Evolutionary conservation across 2,329 filamentous ascomycete genomes (phyloP).

Genomic region (Hypomyces rosellus): DNA sequence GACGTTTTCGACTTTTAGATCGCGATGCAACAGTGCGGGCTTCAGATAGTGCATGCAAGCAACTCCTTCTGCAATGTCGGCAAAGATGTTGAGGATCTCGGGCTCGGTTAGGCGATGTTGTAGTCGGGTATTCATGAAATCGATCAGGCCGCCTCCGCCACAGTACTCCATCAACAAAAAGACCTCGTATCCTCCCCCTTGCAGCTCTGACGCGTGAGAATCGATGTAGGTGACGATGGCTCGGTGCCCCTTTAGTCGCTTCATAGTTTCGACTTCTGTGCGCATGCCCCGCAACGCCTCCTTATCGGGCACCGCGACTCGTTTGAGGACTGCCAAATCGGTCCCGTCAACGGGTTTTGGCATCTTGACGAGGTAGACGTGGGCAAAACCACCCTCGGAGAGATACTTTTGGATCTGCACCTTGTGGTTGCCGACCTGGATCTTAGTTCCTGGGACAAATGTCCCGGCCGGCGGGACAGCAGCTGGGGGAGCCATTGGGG

Average conservation of each 20-base stretch:
- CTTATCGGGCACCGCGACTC: constrained; percentile 95
- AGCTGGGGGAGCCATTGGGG: constrained; percentile 33
- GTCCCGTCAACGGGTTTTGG: constrained; percentile 70
- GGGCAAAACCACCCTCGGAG: constrained; percentile 95
- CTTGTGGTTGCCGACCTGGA: constrained; percentile 87
- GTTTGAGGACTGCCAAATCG: constrained; percentile 80
- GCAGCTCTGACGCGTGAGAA: constrained; percentile 91
- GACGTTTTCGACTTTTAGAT: constrained; percentile 97
- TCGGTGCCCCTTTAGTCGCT: constrained; percentile 93
- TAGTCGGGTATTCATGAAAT: constrained; percentile 98
- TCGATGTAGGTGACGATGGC: constrained; percentile 98
- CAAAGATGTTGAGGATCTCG: constrained; percentile 95
- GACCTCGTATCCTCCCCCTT: constrained; percentile 91
- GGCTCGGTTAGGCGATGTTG: constrained; percentile 96
- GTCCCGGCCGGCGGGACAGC: constrained; percentile 65
- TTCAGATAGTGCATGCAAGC: constrained; percentile 99
- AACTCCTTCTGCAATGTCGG: constrained; percentile 90
- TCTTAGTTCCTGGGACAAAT: constrained; percentile 89
- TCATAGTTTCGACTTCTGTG: constrained; percentile 99
- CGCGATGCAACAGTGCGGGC: constrained; percentile 83
- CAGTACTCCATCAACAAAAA: constrained; percentile 99
- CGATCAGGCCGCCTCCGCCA: constrained; percentile 88
- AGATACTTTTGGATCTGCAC: constrained; percentile 96
- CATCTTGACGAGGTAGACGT: constrained; percentile 93
- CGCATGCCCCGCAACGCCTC: constrained; percentile 91